A percentile compares a stretch with the other conserved stretches of the same genome.
These are phyloP conservation scores for Besnoitia besnoiti DNA, from an alignment of 169 alveolate genomes.

Conservation along the genomic window DNA sequence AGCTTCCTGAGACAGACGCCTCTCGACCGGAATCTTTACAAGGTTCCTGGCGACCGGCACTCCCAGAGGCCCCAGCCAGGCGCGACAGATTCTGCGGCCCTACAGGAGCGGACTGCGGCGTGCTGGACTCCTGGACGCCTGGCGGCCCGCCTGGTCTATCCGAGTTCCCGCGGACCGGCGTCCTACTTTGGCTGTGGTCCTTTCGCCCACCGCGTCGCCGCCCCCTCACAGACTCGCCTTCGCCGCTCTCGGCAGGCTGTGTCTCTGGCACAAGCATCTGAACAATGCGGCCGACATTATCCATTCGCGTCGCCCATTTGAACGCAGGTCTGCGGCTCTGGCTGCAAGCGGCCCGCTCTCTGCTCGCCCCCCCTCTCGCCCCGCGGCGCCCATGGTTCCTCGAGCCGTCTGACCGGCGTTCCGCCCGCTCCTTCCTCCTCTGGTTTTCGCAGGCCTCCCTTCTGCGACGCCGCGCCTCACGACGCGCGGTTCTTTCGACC, in stretches of 20 bases:
- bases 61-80: too few species aligned
- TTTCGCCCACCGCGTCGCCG: background rate
- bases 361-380: background rate
- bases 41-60: too few species aligned
- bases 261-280: background rate
- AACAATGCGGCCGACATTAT: background rate
- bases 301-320: slow-evolving; percentile 1
- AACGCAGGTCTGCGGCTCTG: background rate
- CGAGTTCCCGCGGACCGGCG: too few species aligned
- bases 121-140: too few species aligned
- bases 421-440: background rate
- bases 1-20: too few species aligned
- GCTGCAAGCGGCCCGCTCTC: background rate
- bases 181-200: background rate
- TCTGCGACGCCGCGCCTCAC: background rate
- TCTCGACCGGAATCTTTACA: too few species aligned
- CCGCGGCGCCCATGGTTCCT: background rate
- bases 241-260: background rate
- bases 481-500: background rate
- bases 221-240: too few species aligned
- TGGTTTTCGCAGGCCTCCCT: background rate
- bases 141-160: too few species aligned
- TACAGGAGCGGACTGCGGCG: too few species aligned
- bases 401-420: background rate
- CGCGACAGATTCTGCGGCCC: too few species aligned